A percentile compares a stretch with the other conserved stretches of the same genome.
phyloP scores from a whole-genome alignment of 2,329 filamentous ascomycete genomes.

The Rosellinia necatrix region DNA sequence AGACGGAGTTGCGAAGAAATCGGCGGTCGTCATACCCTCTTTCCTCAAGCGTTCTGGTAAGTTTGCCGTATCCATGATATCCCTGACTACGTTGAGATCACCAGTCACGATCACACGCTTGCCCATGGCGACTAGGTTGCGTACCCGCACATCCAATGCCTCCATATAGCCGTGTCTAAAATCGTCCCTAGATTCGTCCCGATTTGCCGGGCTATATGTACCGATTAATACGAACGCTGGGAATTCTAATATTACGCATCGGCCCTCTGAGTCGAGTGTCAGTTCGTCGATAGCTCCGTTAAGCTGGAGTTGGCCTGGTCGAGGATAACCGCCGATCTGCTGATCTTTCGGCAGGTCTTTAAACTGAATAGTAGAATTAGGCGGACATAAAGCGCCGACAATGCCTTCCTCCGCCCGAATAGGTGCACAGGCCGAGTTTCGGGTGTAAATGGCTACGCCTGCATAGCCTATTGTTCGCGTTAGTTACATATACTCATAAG shows the following conservation, averaged over 20 bases:
- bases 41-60: slow-evolving; percentile 73
- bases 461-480: slow-evolving; percentile 74
- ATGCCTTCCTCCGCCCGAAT: slow-evolving; percentile 94
- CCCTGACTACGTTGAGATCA: slow-evolving; percentile 79
- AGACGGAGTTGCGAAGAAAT: slow-evolving; percentile 74
- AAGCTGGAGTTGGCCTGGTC: slow-evolving; percentile 73
- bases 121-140: slow-evolving; percentile 79
- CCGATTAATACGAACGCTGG: slow-evolving; percentile 92
- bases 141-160: slow-evolving; percentile 79
- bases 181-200: slow-evolving; percentile 80
- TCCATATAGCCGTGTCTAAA: slow-evolving; percentile 82
- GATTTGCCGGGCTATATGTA: slow-evolving; percentile 87
- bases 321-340: slow-evolving; percentile 89
- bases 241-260: slow-evolving; percentile 90
- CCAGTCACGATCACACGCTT: slow-evolving; percentile 87
- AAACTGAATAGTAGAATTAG: slow-evolving; percentile 72
- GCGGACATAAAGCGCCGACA: slow-evolving; percentile 76
- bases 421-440: slow-evolving; percentile 82
- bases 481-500: not conserved
- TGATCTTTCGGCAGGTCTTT: slow-evolving; percentile 73
- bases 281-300: slow-evolving; percentile 67
- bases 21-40: slow-evolving; percentile 67
- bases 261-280: slow-evolving; percentile 84
- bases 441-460: slow-evolving; percentile 92
- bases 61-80: slow-evolving; percentile 76